Base-by-base conservation (phyloP, 2,329 filamentous ascomycete species). In the Aspergillus proliferans region DNA sequence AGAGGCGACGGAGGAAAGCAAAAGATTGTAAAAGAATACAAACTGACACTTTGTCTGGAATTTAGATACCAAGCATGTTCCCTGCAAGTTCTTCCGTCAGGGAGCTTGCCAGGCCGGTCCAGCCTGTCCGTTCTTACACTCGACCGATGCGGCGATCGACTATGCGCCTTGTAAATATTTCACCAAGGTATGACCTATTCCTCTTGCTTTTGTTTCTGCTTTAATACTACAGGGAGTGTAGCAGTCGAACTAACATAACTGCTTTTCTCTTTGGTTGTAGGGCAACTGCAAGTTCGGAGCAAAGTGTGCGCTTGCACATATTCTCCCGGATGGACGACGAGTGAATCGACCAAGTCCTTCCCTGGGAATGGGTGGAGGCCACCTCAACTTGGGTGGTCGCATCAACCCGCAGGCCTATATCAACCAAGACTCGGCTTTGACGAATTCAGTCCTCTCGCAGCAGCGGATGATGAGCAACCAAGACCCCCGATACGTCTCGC, bases 281-380 rank as follows among this genome's bases (percentile, higher is more conserved):
- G 93, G 93, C 58, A 96, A 96, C 72, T 98, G 93, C 83, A 97
- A 97, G 71, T 98, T 97, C 69, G 93, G 93, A 54, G 87, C 89
- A 55, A 97, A 97, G 73, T 98, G 93, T 77, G 92, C 92, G 64
- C 88, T 97, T 65, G 88, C 94, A 57, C 93, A 98, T 71, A 87
- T 97, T 63, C 84, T 96, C 44, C 90, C 91, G 59, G 91, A 97
- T 70, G 93, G 93, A 52, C 85, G 89, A 61, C 83, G 92, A 66
- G 88, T 97, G 66, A 96, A 96, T 71, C 74, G 87, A 78, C 75
- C 86, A 28, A 75, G 72, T 58, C 64, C 71, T 43, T 69, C 69
- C 49, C 65, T 73, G 52, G 67, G 67, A 26, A 67, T 73, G 54
- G 69, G 72, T 81, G 70, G 83, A 74, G 64, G 77, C 67, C 68